Percentiles rank a stretch among this genome's conserved stretches.
phyloP scores from a whole-genome alignment of 805 yeast genomes.

The Kurtzmaniella fragi region DNA sequence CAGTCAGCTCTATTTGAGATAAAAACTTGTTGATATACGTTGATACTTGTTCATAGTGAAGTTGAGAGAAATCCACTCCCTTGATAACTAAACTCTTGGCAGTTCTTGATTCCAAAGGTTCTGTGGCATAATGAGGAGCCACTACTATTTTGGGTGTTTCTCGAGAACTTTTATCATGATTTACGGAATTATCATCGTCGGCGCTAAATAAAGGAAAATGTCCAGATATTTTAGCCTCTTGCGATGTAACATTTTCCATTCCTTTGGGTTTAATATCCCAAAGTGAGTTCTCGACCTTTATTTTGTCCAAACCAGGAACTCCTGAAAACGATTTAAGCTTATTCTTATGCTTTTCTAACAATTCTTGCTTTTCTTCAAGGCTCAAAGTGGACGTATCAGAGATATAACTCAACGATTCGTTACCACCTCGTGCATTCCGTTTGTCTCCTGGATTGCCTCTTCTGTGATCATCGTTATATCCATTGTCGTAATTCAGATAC shows the following conservation, averaged over 20 bases:
- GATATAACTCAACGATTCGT: no score
- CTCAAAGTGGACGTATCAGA: no score
- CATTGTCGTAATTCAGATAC: background rate
- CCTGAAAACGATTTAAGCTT: slow-evolving; percentile 28
- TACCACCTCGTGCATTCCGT: no score
- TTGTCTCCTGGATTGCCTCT: no score
- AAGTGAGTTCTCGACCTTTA: slow-evolving; percentile 45
- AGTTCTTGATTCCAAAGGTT: slow-evolving; percentile 33
- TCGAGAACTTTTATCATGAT: slow-evolving; percentile 32
- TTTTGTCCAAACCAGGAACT: slow-evolving; percentile 44
- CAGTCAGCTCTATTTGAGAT: slow-evolving; percentile 38
- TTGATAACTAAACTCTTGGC: slow-evolving; percentile 27
- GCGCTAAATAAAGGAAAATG: slow-evolving; percentile 49
- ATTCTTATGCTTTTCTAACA: slow-evolving; percentile 17
- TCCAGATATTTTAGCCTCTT: slow-evolving; percentile 74
- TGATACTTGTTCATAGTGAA: slow-evolving; percentile 35
- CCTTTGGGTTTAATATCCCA: slow-evolving; percentile 77
- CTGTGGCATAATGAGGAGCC: slow-evolving; percentile 28
- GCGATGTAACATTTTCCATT: slow-evolving; percentile 69
- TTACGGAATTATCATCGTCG: slow-evolving; percentile 29
- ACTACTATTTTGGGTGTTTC: slow-evolving; percentile 26
- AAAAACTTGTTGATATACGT: slow-evolving; percentile 44
- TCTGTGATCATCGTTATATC: background rate
- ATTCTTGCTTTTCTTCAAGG: slow-evolving; percentile 13
- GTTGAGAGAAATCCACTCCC: slow-evolving; percentile 25